These are phyloP conservation scores for Ceratobasidium sp. DNA, from an alignment of 1,284 basidiomycete species.

Conservation along the genomic window DNA sequence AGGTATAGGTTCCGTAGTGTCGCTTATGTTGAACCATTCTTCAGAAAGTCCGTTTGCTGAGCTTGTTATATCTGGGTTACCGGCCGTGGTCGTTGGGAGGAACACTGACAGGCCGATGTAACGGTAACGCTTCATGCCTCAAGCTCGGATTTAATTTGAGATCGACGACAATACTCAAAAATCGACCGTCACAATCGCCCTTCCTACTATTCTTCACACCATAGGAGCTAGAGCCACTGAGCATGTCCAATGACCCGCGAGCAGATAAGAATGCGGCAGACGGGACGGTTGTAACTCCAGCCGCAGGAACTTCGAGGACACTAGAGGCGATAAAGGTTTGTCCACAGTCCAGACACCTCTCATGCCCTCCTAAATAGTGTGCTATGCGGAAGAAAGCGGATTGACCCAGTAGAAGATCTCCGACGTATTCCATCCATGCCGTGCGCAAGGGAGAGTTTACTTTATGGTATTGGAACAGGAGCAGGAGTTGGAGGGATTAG, in stretches of 20 bases:
- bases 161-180: not conserved
- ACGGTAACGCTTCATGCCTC: slow-evolving; percentile 12
- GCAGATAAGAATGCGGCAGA: not conserved
- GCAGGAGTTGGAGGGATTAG: slow-evolving; percentile 71
- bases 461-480: slow-evolving; percentile 69
- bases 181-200: not conserved
- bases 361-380: not conserved
- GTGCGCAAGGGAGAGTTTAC: slow-evolving; percentile 68
- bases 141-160: too few species aligned
- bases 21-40: not conserved
- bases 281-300: slow-evolving; percentile 30
- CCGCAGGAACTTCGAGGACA: slow-evolving; percentile 34
- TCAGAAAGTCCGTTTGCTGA: too few species aligned
- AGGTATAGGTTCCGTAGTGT: not conserved
- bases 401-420: slow-evolving; percentile 64
- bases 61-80: too few species aligned
- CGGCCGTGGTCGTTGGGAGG: not conserved
- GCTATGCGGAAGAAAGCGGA: slow-evolving; percentile 62
- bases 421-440: slow-evolving; percentile 70
- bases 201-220: not conserved
- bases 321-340: slow-evolving; percentile 38
- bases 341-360: not conserved
- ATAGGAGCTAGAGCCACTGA: not conserved
- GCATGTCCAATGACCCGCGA: slow-evolving; percentile 22
- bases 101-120: not conserved